These are phyloP conservation scores for Scheffersomyces illinoinensis DNA, from an alignment of 1,139 yeast species.

Conservation along the genomic window DNA sequence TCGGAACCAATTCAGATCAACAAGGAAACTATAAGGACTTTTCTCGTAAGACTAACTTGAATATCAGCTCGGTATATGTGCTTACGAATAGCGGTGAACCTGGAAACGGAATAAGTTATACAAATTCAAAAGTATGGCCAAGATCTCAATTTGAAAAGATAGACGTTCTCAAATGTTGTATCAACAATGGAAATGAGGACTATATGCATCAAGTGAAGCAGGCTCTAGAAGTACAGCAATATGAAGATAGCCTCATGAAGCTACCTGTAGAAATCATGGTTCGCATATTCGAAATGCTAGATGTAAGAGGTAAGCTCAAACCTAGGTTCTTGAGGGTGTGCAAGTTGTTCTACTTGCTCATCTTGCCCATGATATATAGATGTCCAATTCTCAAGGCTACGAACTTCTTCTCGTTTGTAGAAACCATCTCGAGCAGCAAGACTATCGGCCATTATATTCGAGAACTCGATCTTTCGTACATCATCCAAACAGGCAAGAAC, in stretches of 20 bases:
- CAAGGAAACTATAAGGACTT: slow-evolving; percentile 29
- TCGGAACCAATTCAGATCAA: slow-evolving; percentile 16
- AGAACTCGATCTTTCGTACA: slow-evolving; percentile 68
- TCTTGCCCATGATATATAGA: slow-evolving; percentile 63
- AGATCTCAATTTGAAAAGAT: slow-evolving; percentile 46
- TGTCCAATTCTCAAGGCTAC: slow-evolving; percentile 62
- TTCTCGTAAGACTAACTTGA: slow-evolving; percentile 25
- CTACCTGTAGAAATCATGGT: slow-evolving; percentile 65
- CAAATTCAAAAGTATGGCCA: slow-evolving; percentile 34
- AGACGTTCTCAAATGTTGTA: slow-evolving; percentile 42
- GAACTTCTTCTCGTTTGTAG: slow-evolving; percentile 75
- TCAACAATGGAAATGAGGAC: slow-evolving; percentile 18
- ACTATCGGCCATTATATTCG: slow-evolving; percentile 46
- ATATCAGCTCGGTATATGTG: slow-evolving; percentile 38
- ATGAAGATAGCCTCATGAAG: slow-evolving; percentile 24
- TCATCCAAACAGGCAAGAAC: slow-evolving; percentile 91
- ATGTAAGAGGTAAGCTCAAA: slow-evolving; percentile 33
- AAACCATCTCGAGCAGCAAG: slow-evolving; percentile 54
- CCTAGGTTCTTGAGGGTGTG: slow-evolving; percentile 61
- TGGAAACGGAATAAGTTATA: not conserved
- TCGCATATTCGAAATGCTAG: slow-evolving; percentile 47
- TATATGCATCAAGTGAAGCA: slow-evolving; percentile 16
- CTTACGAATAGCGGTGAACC: slow-evolving; percentile 26
- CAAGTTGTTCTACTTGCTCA: slow-evolving; percentile 57
- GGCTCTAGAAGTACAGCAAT: slow-evolving; percentile 8